Base-by-base conservation (phyloP, 345 rosid genomes). In the Cardiospermum halicacabum region DNA sequence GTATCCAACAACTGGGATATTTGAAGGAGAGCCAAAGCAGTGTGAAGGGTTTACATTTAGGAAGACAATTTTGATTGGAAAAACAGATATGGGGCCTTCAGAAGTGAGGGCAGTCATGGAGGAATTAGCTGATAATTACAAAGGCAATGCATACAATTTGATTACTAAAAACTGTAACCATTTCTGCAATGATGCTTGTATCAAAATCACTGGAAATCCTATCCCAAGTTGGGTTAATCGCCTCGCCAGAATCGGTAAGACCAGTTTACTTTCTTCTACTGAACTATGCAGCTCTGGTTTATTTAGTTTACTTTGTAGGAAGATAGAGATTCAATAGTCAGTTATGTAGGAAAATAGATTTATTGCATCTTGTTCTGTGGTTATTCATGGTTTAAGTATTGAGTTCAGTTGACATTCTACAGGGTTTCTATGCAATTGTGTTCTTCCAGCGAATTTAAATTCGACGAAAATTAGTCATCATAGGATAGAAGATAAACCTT, bases 181-280 rank as follows among this genome's bases (percentile, higher is more conserved):
- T 78, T 95, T 95, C 77, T 95, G 97, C 80, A 81, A 95, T 11
- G 92, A 85, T 51, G 93, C 89, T 59, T 91, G 97, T 68, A 36
- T 91, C 42, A 81, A 74, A 59, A 72, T 95, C 42, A 80, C 96
- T 3, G 93, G 90, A 22, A 95, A 89, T 72, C 88, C 90, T 18
- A 91, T 95, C 55, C 97, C 99, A 7, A 87, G 78, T 47, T 91
- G 97, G 99, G 92, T 95, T 68, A 95, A 95, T 68, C 96, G 97
- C 0, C 96, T 95, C 21, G 97, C 99, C 2, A 75, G 93, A 86
- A 91, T 94, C 16, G 99, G 99, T 91, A 79, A 74, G 78, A 0
- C 6, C 24, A 56, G 24, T 0, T 13, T 11, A 26, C 4, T 28
- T 0, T 15, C 16, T 7, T 21, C 21, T 39, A 58, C 45, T 47